Evolutionary conservation across 1,284 basidiomycete genomes (phyloP).

Genomic region (Tilletia walkeri): DNA sequence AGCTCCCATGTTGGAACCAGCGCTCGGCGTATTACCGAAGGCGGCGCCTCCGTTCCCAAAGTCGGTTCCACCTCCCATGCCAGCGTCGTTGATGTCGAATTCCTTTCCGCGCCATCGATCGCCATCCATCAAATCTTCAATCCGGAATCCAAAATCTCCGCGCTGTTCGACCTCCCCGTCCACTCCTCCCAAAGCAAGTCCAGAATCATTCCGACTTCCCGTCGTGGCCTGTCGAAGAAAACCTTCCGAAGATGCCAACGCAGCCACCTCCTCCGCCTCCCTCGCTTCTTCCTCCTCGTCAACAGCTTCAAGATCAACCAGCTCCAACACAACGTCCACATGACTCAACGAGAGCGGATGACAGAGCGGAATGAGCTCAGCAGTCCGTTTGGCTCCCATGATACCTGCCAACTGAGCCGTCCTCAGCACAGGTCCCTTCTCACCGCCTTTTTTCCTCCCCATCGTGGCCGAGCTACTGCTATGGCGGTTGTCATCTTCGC

Average conservation of each 20-base stretch:
- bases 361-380: slow-evolving; percentile 60
- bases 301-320: slow-evolving; percentile 19
- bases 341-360: slow-evolving; percentile 68
- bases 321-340: slow-evolving; percentile 65
- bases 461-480: no score
- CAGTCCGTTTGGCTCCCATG: slow-evolving; percentile 79
- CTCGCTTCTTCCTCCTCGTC: neutral
- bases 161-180: no score
- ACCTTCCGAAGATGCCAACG: neutral
- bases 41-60: no score
- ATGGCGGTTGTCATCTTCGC: slow-evolving; percentile 57
- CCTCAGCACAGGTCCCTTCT: slow-evolving; percentile 56
- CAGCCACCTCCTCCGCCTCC: neutral
- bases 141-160: slow-evolving; percentile 11
- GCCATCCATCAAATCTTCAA: slow-evolving; percentile 12
- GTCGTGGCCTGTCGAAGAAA: neutral
- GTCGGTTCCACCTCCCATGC: neutral
- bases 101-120: slow-evolving; percentile 2
- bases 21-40: no score
- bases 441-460: neutral
- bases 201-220: neutral
- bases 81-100: neutral
- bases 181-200: no score
- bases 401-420: slow-evolving; percentile 81
- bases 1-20: no score